Conservation (phyloP, 176 grass and related monocot genomes). For the Elaeis guineensis region DNA sequence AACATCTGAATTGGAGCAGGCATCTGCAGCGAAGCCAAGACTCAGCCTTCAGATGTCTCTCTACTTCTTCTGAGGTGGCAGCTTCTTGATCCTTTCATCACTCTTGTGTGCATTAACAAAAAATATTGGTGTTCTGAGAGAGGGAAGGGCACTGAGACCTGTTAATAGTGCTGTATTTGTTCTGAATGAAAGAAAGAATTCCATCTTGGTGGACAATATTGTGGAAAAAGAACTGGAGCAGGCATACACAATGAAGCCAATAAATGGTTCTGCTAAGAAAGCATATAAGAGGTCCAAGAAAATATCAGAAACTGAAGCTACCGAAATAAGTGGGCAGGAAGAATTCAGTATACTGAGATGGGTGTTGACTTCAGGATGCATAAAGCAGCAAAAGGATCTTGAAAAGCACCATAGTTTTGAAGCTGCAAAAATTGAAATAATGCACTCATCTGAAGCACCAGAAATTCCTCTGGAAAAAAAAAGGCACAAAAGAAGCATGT, state of each 20-base stretch:
- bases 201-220: constrained; percentile 24
- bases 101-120: constrained; percentile 56
- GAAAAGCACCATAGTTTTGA: too few relatives aligned
- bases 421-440: not conserved
- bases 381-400: too few relatives aligned
- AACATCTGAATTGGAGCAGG: too few relatives aligned
- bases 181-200: constrained; percentile 25
- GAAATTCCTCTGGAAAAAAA: not conserved
- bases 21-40: not conserved
- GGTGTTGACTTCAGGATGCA: too few relatives aligned
- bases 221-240: constrained; percentile 15
- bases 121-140: constrained; percentile 69
- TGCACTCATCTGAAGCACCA: not conserved
- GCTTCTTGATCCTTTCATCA: constrained; percentile 85
- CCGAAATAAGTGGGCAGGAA: constrained; percentile 19
- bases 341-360: not conserved
- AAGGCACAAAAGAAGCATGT: not conserved
- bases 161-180: constrained; percentile 51
- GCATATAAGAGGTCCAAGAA: constrained; percentile 54
- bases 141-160: constrained; percentile 51
- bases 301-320: constrained; percentile 45
- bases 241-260: constrained; percentile 20
- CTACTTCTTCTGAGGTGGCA: constrained; percentile 70
- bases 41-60: constrained; percentile 19
- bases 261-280: constrained; percentile 45